Evolutionary conservation across 2,329 filamentous ascomycete genomes (phyloP), one percentile per base, ranked within the genome.

Genomic region (Aspergillus intermedius): DNA sequence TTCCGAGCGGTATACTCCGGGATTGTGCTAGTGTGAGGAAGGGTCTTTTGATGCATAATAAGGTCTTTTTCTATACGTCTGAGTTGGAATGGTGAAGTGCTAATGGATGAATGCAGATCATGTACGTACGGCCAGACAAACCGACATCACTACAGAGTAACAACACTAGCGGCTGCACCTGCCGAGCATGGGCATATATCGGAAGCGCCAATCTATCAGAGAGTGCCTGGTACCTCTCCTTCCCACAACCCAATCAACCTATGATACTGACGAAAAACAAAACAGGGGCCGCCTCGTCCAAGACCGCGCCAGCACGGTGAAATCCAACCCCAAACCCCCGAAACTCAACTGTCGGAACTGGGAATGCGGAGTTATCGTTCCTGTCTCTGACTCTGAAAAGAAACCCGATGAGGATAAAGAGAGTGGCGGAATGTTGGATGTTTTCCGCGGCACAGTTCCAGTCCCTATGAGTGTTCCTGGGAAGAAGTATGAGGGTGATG

Each of bases 201-300:
- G 93, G 93, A 13, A 95, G 88, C 59, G 88, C 89, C 6, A 98
- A 98, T 69, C 71, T 95, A 23, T 95, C 90, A 0, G 90, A 96
- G 68, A 91, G 87, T 64, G 93, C 93, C 25, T 98, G 93, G 87
- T 89, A 71, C 12, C n/a, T 30, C 12, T 22, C 43, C 10, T 6
- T 6, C 21, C 25, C 43, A 44, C 5, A 22, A 17, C 17, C 8
- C 3, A 32, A 13, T n/a, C 21, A 5, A 49, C 17, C 15, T 40
- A n/a, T n/a, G 6, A 19, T 45, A 12, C 48, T 44, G 15, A 23
- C 45, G 17, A 19, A 40, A 40, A 19, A 39, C 4, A 0, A 25
- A n/a, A 43, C 22, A 88, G 86, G 91, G 93, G 91, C 19, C 83
- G 83, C 42, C 70, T 95, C 25, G 80, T 84, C 47, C 83, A 83